phyloP scores from a whole-genome alignment of 208 protist species.

The Trypanosoma scelopori region DNA sequence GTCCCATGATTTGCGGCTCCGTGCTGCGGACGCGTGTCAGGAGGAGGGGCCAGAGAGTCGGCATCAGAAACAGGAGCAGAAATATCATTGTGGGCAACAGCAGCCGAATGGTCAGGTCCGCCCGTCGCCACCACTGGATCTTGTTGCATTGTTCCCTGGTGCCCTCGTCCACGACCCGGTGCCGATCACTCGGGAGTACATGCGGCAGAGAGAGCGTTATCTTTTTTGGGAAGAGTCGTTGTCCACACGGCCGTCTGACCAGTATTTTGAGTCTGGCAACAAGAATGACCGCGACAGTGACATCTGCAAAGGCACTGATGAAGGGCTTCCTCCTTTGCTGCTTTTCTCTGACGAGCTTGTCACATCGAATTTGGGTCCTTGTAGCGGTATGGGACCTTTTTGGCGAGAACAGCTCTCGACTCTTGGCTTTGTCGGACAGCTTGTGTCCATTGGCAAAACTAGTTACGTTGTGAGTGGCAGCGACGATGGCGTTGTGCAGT shows the following conservation, averaged over 20 bases:
- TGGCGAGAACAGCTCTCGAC: conserved; percentile 27
- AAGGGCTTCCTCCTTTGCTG: conserved; percentile 21
- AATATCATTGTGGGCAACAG: neutral
- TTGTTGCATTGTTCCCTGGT: conserved; percentile 63
- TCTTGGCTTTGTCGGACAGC: conserved; percentile 46
- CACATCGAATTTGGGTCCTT: neutral
- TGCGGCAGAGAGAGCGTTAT: conserved; percentile 29
- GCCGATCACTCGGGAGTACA: conserved; percentile 22
- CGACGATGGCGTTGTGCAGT: conserved; percentile 77
- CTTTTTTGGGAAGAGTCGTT: conserved; percentile 22
- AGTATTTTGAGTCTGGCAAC: neutral
- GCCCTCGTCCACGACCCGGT: conserved; percentile 41
- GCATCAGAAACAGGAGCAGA: neutral
- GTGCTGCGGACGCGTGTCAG: no score
- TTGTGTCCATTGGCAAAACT: conserved; percentile 34
- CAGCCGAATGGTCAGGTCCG: neutral
- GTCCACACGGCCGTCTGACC: conserved; percentile 1
- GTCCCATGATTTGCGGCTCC: no score
- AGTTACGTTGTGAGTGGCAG: conserved; percentile 62
- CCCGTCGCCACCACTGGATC: conserved; percentile 25
- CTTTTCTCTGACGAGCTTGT: conserved; percentile 30
- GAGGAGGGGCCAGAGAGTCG: neutral
- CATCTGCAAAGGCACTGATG: neutral
- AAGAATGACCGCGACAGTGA: neutral
- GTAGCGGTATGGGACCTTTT: conserved; percentile 20